phyloP scores from a whole-genome alignment of 1,284 basidiomycete species.

The Inonotus obliquus region DNA sequence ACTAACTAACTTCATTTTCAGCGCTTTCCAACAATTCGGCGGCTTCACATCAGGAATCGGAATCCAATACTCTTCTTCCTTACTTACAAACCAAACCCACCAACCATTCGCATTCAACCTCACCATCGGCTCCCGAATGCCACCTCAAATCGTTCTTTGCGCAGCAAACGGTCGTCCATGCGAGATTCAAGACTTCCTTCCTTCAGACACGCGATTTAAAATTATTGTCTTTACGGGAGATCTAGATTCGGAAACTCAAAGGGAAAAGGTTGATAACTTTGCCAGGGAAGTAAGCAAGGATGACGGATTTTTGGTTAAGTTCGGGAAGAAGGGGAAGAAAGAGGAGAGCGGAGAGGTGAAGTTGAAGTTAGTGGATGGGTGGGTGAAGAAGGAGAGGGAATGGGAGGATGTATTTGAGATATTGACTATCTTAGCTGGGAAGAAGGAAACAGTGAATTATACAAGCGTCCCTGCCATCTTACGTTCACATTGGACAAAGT shows the following conservation, averaged over 20 bases:
- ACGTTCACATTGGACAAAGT: conserved; percentile 67
- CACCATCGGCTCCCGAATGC: conserved; percentile 54
- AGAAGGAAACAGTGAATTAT: conserved; percentile 44
- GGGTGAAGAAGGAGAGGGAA: background rate
- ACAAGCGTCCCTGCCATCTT: conserved; percentile 46
- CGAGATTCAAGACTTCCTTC: conserved; percentile 66
- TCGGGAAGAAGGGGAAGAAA: conserved; percentile 28
- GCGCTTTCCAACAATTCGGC: conserved; percentile 55
- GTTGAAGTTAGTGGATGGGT: too few relatives aligned
- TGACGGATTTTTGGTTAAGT: conserved; percentile 36
- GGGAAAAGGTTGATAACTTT: conserved; percentile 36
- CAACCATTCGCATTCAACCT: conserved; percentile 45
- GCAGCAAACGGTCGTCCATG: conserved; percentile 58
- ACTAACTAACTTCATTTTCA: conserved; percentile 24
- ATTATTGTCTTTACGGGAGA: conserved; percentile 66
- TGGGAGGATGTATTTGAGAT: conserved; percentile 46
- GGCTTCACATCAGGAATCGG: conserved; percentile 61
- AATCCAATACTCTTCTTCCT: conserved; percentile 55
- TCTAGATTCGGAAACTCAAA: conserved; percentile 34
- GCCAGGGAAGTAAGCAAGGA: conserved; percentile 39
- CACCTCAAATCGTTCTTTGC: conserved; percentile 55
- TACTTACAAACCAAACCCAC: conserved; percentile 40
- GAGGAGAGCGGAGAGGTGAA: background rate
- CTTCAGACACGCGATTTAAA: conserved; percentile 70
- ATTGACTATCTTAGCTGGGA: conserved; percentile 43